These are phyloP conservation scores for Aciculoconidium aculeatum DNA, from an alignment of 805 yeast species.

Conservation along the genomic window DNA sequence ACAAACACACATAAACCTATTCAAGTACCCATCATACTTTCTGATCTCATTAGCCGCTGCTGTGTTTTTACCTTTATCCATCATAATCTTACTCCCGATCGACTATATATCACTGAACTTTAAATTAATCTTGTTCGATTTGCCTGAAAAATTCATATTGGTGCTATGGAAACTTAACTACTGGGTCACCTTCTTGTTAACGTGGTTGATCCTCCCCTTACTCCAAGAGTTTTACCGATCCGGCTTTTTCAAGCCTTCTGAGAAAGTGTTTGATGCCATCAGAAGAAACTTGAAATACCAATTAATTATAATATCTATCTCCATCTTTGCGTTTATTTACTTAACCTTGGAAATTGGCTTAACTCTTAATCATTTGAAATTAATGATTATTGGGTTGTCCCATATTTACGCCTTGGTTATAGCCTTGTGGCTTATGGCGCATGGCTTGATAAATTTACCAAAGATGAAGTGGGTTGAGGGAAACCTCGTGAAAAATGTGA, in stretches of 20 bases:
- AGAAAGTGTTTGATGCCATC: conserved; percentile 51
- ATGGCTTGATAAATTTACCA: conserved; percentile 69
- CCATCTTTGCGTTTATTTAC: conserved; percentile 53
- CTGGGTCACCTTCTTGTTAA: conserved; percentile 74
- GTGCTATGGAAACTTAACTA: conserved; percentile 68
- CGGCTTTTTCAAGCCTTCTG: conserved; percentile 50
- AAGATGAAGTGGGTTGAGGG: conserved; percentile 40
- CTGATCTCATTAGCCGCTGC: conserved; percentile 49
- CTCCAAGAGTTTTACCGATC: conserved; percentile 69
- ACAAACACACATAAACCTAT: conserved; percentile 30
- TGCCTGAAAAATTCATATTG: conserved; percentile 43
- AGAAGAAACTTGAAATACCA: conserved; percentile 56
- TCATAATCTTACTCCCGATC: conserved; percentile 65
- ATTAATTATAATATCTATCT: conserved; percentile 46
- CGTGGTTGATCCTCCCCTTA: conserved; percentile 72
- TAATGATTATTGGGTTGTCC: conserved; percentile 66
- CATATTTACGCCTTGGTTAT: conserved; percentile 71
- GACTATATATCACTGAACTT: conserved; percentile 53
- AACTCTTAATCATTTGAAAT: conserved; percentile 49
- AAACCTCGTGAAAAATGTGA: conserved; percentile 20
- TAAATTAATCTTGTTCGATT: conserved; percentile 34
- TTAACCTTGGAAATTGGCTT: conserved; percentile 51
- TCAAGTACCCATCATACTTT: conserved; percentile 34
- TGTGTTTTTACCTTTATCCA: conserved; percentile 69
- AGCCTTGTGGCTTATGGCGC: conserved; percentile 82